These are phyloP conservation scores for Phytophthora melonis DNA, from an alignment of 352 stramenopile genomes.

Conservation along the genomic window DNA sequence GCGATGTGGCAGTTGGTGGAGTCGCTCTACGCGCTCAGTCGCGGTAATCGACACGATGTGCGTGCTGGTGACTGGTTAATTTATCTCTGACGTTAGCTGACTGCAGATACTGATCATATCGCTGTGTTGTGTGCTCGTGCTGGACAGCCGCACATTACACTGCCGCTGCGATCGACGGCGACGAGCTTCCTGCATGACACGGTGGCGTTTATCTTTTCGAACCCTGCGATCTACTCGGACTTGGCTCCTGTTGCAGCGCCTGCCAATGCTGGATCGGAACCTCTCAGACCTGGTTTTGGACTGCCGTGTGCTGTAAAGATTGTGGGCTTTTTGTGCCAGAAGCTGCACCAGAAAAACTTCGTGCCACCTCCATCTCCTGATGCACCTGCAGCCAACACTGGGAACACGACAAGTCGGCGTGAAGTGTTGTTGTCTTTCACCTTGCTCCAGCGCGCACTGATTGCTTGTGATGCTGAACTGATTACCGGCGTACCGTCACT, in stretches of 20 bases:
- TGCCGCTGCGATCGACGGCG: constrained; percentile 68
- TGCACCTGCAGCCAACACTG: constrained; percentile 18
- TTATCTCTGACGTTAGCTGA: not conserved
- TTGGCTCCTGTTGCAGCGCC: constrained; percentile 7
- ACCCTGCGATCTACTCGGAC: constrained; percentile 56
- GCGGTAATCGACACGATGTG: constrained; percentile 68
- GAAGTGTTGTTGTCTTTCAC: constrained; percentile 81
- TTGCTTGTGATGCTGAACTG: constrained; percentile 59
- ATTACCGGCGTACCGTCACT: constrained; percentile 69
- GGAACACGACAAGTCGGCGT: constrained; percentile 44
- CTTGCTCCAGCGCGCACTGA: constrained; percentile 64
- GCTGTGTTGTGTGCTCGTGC: constrained; percentile 3
- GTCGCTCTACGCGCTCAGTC: constrained; percentile 95
- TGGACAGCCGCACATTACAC: constrained; percentile 64
- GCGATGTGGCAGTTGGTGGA: constrained; percentile 96
- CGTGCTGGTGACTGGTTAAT: constrained; percentile 16
- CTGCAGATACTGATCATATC: constrained; percentile 2
- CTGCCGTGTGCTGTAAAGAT: constrained; percentile 84
- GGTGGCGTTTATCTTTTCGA: constrained; percentile 75
- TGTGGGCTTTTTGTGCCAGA: constrained; percentile 84
- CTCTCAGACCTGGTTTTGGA: constrained; percentile 56
- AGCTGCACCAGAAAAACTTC: constrained; percentile 64
- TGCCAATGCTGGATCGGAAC: constrained; percentile 1
- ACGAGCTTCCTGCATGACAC: constrained; percentile 73
- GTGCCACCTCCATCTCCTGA: constrained; percentile 33